These are phyloP conservation scores for Exophiala lecanii-corni DNA, from an alignment of 2,329 filamentous ascomycete genomes.

Conservation along the genomic window DNA sequence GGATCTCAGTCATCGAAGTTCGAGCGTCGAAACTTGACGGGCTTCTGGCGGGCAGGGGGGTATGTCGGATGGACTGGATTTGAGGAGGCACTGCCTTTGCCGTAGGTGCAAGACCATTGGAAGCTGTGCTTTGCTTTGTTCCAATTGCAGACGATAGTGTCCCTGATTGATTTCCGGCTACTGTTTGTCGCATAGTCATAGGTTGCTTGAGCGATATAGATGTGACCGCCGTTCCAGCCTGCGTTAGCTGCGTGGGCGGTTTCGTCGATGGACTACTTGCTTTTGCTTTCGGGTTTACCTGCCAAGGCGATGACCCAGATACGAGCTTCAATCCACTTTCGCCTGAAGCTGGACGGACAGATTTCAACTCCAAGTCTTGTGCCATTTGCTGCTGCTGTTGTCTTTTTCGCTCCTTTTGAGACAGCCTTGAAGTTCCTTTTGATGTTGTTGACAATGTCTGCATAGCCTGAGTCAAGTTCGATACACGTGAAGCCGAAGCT, in stretches of 20 bases:
- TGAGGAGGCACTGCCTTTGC: slow-evolving; percentile 29
- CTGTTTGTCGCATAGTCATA: slow-evolving; percentile 59
- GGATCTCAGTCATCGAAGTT: slow-evolving; percentile 77
- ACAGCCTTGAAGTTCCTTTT: slow-evolving; percentile 57
- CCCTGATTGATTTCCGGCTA: slow-evolving; percentile 41
- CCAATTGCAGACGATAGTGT: slow-evolving; percentile 9
- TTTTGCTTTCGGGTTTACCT: slow-evolving; percentile 43
- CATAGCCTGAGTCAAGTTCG: slow-evolving; percentile 50
- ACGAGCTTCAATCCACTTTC: slow-evolving; percentile 1
- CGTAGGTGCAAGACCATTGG: slow-evolving; percentile 27
- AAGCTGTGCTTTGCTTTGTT: slow-evolving; percentile 13
- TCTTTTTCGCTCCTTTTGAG: slow-evolving; percentile 85
- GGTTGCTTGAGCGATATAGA: slow-evolving; percentile 34
- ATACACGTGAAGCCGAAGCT: slow-evolving; percentile 47
- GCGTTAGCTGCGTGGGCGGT: slow-evolving; percentile 14
- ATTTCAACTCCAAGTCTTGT: slow-evolving; percentile 37
- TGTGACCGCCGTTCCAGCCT: slow-evolving; percentile 5
- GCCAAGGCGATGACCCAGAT: slow-evolving; percentile 58
- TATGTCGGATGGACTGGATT: slow-evolving; percentile 46
- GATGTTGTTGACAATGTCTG: slow-evolving; percentile 39
- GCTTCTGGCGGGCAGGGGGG: slow-evolving; percentile 28
- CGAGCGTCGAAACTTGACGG: slow-evolving; percentile 26
- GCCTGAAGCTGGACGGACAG: slow-evolving; percentile 31
- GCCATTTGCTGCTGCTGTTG: slow-evolving; percentile 59
- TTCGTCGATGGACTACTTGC: slow-evolving; percentile 8